Base-by-base conservation (phyloP, 805 yeast species). In the Hanseniaspora meyeri region DNA sequence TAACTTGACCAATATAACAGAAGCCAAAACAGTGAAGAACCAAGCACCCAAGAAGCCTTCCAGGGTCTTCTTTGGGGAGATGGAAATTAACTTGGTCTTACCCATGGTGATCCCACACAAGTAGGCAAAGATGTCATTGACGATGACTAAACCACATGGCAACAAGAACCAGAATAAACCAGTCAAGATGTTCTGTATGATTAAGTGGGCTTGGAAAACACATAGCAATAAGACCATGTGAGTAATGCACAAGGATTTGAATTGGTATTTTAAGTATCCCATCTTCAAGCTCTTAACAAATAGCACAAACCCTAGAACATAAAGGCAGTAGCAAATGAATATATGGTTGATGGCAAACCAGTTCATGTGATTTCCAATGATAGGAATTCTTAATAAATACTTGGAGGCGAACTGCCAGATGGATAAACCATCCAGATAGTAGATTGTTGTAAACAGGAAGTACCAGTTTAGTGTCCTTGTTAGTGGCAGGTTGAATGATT, bases 41-140 rank as follows among this genome's bases (percentile, higher is more conserved):
- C 98, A 93, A 17, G 97, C 98, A 53, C 98, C 98, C 51, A 91
- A 72, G 65, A 93, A 93, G 2, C 98, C 98, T 72, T 93, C 98
- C 39, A 91, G 89, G 3, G 98, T 93, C 72, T 93, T 93, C 71
- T 93, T 93, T 57, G 98, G 98, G 12, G 96, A 87, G 60, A 93
- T 88, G 52, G 85, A 88, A 63, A 93, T 87, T 64, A 93, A 79
- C 66, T 87, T 96, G 40, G 97, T 91, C 60, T 77, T 80, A 56
- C 98, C 98, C 72, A 93, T 88, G 1, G 97, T 87, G 62, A 93
- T 93, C 48, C 98, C 98, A 72, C 97, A 93, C 50, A 93, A 74
- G 68, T 93, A 93, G 29, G 98, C 98, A 76, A 88, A 90, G 55
- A 91, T 89, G 68, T 93, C 98, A 68, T 93, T 93, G 57, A 87